phyloP scores from a whole-genome alignment of 805 yeast genomes.

The Candida piceae region DNA sequence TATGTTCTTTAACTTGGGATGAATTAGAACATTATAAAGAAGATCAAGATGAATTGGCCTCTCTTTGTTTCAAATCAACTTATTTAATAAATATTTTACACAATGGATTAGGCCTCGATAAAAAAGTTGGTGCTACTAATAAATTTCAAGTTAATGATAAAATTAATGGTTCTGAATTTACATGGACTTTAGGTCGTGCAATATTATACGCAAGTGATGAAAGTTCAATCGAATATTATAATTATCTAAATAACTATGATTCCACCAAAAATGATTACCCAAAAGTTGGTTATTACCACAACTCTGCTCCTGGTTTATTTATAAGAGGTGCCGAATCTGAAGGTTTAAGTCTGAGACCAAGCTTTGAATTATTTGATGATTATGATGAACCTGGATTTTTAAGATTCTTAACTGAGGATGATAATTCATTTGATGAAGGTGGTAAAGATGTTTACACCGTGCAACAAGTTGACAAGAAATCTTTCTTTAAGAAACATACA shows the following conservation, averaged over 20 bases:
- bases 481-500: slow-evolving; percentile 14
- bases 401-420: slow-evolving; percentile 25
- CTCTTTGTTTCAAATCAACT: slow-evolving; percentile 56
- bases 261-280: slow-evolving; percentile 7
- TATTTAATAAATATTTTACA: slow-evolving; percentile 57
- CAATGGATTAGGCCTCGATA: slow-evolving; percentile 55
- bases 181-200: slow-evolving; percentile 92
- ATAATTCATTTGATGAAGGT: slow-evolving; percentile 23
- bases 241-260: slow-evolving; percentile 19
- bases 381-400: slow-evolving; percentile 21
- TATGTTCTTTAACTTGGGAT: slow-evolving; percentile 42
- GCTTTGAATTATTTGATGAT: slow-evolving; percentile 22
- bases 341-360: slow-evolving; percentile 40
- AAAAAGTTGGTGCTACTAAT: slow-evolving; percentile 41
- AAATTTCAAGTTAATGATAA: slow-evolving; percentile 46
- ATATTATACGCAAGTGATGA: slow-evolving; percentile 56
- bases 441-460: slow-evolving; percentile 37
- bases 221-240: slow-evolving; percentile 37
- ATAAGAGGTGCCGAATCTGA: slow-evolving; percentile 49
- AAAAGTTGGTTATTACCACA: slow-evolving; percentile 41
- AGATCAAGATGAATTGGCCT: slow-evolving; percentile 41
- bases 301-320: slow-evolving; percentile 43
- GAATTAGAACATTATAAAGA: slow-evolving; percentile 23
- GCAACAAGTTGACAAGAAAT: slow-evolving; percentile 37
- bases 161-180: slow-evolving; percentile 73